Conservation (phyloP, 2,329 filamentous ascomycete species). For the Aspergillus luchuensis region DNA sequence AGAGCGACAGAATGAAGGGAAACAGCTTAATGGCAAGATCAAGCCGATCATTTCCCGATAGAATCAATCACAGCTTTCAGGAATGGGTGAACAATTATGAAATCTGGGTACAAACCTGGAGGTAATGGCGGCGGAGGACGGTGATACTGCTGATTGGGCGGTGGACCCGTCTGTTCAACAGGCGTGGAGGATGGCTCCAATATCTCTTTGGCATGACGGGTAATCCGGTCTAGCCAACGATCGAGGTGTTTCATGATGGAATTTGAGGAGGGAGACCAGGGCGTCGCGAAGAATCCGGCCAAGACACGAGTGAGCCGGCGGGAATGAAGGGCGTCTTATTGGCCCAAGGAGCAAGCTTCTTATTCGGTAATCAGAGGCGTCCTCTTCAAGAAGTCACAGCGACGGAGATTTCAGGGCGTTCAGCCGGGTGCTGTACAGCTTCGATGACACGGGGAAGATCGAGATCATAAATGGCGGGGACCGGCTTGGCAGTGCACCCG, state of each 20-base stretch:
- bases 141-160: neutral
- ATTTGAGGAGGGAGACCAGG: neutral
- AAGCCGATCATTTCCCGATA: neutral
- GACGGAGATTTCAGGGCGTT: neutral
- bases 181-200: neutral
- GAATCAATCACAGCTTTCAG: neutral
- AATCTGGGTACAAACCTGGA: neutral
- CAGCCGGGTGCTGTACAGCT: neutral
- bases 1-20: neutral
- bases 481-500: neutral
- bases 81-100: neutral
- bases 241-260: slow-evolving; percentile 4
- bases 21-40: neutral
- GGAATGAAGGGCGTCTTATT: neutral
- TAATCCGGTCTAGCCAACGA: neutral
- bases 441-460: neutral
- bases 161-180: neutral
- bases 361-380: neutral
- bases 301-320: neutral
- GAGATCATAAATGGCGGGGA: neutral
- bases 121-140: neutral
- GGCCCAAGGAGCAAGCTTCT: neutral
- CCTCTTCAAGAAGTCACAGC: neutral
- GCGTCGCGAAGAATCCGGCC: neutral
- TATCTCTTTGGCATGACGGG: neutral